Percentiles rank a stretch among this genome's conserved stretches.
Conservation (phyloP, 2,329 filamentous ascomycete genomes). For the Coniochaeta sp. region DNA sequence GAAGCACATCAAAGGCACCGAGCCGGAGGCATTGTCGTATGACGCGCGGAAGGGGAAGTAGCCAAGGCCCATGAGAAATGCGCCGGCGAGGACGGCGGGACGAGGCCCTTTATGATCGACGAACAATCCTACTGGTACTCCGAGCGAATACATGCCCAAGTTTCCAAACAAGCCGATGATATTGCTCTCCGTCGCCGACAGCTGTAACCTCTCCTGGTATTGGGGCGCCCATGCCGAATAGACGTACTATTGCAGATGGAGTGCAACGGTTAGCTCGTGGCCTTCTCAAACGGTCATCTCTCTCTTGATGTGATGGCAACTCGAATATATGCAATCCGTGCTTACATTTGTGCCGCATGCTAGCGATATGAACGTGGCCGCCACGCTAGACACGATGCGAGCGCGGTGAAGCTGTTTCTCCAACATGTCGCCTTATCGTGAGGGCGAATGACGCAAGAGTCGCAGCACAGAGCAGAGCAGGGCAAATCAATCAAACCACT, state of each 20-base stretch:
- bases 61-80: conserved; percentile 63
- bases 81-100: conserved; percentile 68
- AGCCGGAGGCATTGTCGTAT: conserved; percentile 59
- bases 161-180: conserved; percentile 81
- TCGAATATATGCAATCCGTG: background rate
- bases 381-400: conserved; percentile 74
- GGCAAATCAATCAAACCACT: background rate
- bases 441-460: background rate
- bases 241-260: conserved; percentile 62
- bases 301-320: background rate
- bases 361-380: conserved; percentile 76
- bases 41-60: conserved; percentile 82
- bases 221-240: conserved; percentile 98
- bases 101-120: conserved; percentile 78
- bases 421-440: conserved; percentile 2
- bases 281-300: background rate
- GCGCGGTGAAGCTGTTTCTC: conserved; percentile 43
- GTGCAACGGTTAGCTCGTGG: background rate
- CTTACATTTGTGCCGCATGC: conserved; percentile 89
- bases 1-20: conserved; percentile 61
- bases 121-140: conserved; percentile 81
- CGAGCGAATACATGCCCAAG: conserved; percentile 87
- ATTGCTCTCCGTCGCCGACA: conserved; percentile 90
- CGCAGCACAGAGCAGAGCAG: no score
- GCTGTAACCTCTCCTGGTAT: conserved; percentile 77